phyloP scores from a whole-genome alignment of 176 grass and related monocot genomes.

The Juncus inflexus region DNA sequence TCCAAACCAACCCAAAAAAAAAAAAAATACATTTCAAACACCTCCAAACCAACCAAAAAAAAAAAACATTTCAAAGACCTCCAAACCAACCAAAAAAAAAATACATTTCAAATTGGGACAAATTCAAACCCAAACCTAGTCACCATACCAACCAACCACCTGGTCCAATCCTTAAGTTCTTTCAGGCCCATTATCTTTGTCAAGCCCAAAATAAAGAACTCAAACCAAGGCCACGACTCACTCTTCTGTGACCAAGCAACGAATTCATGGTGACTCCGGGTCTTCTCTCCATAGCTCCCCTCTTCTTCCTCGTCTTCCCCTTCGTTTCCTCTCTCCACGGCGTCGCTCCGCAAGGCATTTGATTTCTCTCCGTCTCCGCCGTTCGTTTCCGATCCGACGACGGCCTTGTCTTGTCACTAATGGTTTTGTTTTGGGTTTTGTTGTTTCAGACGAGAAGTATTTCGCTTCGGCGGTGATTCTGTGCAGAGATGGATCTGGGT shows the following conservation, averaged over 20 bases:
- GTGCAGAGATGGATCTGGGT: constrained; percentile 75
- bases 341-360: constrained; percentile 46
- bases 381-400: neutral
- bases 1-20: no score
- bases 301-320: constrained; percentile 40
- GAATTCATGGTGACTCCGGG: constrained; percentile 32
- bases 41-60: no score
- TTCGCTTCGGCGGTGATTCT: constrained; percentile 56
- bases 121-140: no score
- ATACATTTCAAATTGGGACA: no score
- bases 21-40: no score
- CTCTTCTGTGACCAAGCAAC: neutral
- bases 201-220: neutral
- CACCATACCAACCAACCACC: no score
- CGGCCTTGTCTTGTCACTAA: neutral
- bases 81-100: no score
- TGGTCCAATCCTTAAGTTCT: no score
- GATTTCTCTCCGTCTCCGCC: neutral
- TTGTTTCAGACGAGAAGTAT: constrained; percentile 64
- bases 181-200: neutral
- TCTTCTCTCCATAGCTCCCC: constrained; percentile 32
- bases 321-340: constrained; percentile 42
- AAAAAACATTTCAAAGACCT: no score
- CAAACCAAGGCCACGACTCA: no score
- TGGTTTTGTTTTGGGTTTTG: constrained; percentile 1